These are phyloP conservation scores for Curvularia hawaiiensis DNA, from an alignment of 2,329 filamentous ascomycete species.

Conservation along the genomic window DNA sequence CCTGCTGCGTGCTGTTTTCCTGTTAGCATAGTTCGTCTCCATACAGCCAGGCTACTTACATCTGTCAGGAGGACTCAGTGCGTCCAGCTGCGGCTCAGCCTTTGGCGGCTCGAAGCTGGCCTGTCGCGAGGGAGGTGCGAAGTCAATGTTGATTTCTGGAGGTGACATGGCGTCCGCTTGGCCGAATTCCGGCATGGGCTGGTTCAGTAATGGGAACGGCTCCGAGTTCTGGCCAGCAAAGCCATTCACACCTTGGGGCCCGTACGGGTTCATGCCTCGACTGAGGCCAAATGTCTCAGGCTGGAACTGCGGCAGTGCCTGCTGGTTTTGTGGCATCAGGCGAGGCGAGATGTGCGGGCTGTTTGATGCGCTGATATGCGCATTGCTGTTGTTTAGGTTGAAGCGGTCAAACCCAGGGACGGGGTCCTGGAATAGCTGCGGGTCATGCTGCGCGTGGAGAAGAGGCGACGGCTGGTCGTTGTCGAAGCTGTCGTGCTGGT, in stretches of 20 bases:
- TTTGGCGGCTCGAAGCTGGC: constrained; percentile 71
- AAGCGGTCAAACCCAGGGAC: constrained; percentile 79
- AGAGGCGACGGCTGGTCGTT: constrained; percentile 79
- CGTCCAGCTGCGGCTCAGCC: constrained; percentile 68
- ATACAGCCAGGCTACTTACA: constrained; percentile 51
- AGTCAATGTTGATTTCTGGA: constrained; percentile 94
- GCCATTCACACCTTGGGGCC: constrained; percentile 54
- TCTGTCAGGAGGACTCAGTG: constrained; percentile 78
- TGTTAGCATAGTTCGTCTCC: constrained; percentile 24
- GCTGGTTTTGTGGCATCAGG: constrained; percentile 72
- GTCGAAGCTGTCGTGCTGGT: constrained; percentile 80
- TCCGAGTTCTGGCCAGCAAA: constrained; percentile 58
- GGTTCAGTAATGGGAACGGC: constrained; percentile 55
- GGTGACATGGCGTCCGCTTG: constrained; percentile 79
- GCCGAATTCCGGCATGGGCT: constrained; percentile 64
- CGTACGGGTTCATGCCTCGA: constrained; percentile 55
- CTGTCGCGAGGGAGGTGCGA: constrained; percentile 75
- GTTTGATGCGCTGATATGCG: constrained; percentile 65
- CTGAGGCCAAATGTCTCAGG: constrained; percentile 55
- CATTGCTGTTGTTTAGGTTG: constrained; percentile 61
- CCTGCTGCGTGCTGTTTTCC: constrained; percentile 55
- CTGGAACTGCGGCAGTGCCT: constrained; percentile 55
- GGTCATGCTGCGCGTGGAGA: constrained; percentile 73
- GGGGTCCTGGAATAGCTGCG: constrained; percentile 71
- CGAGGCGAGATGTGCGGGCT: constrained; percentile 74